Percentiles rank a stretch among this genome's conserved stretches.
Conservation (phyloP, 2,329 filamentous ascomycete genomes). For the Monilinia aucupariae region DNA sequence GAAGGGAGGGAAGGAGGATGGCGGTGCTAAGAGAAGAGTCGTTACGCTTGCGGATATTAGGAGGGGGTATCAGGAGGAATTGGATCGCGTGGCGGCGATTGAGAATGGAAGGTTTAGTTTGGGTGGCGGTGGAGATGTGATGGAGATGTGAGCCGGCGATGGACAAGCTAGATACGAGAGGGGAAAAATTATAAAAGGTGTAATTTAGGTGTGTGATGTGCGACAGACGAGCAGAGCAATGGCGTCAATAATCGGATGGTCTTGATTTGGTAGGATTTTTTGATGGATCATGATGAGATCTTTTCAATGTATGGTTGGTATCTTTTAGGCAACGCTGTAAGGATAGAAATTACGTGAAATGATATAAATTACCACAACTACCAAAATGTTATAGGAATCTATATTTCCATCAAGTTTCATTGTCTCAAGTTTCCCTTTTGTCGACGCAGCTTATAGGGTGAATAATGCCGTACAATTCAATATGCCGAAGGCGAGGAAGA, state of each 20-base stretch:
- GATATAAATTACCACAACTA: not conserved
- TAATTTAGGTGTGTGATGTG: not conserved
- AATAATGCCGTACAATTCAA: no score
- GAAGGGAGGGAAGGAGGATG: not conserved
- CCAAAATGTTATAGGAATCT: not conserved
- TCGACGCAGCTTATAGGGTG: no score
- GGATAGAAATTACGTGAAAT: slow-evolving; percentile 1
- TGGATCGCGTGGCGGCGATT: slow-evolving; percentile 83
- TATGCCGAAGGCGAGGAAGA: not conserved
- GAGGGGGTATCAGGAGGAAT: slow-evolving; percentile 81
- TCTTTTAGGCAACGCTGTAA: slow-evolving; percentile 1
- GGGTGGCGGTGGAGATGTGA: slow-evolving; percentile 40
- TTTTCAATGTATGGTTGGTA: not conserved
- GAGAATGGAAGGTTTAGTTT: slow-evolving; percentile 87
- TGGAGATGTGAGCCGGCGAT: slow-evolving; percentile 35
- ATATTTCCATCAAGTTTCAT: not conserved
- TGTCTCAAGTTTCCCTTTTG: not conserved
- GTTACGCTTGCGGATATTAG: slow-evolving; percentile 81
- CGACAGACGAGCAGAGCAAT: not conserved
- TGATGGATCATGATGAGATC: slow-evolving; percentile 6
- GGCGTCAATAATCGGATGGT: slow-evolving; percentile 4
- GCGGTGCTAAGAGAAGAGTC: slow-evolving; percentile 55
- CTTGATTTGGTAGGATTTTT: slow-evolving; percentile 8
- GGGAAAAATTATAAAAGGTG: not conserved
- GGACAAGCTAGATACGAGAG: not conserved